Evolutionary conservation across 768 basidiomycete species (phyloP).

Genomic region (Fomitopsis serialis): DNA sequence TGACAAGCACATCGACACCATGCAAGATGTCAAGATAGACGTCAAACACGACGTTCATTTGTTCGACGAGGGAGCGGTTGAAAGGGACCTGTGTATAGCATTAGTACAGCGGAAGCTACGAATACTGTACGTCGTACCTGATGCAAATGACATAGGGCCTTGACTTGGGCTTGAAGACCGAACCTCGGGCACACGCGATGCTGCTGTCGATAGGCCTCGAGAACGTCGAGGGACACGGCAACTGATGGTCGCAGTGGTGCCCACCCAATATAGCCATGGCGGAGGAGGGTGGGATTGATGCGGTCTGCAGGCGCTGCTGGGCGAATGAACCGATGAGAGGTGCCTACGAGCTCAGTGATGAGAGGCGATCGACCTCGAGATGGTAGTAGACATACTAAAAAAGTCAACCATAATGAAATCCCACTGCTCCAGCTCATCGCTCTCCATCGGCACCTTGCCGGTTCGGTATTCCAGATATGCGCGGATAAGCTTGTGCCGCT

Average conservation of each 20-base stretch:
- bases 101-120: neutral
- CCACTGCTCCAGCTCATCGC: too few relatives aligned
- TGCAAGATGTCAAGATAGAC: slow-evolving; percentile 20
- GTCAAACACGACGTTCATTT: slow-evolving; percentile 23
- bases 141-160: slow-evolving; percentile 16
- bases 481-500: too few relatives aligned
- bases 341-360: too few relatives aligned
- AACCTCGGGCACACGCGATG: slow-evolving; percentile 21
- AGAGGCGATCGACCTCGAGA: too few relatives aligned
- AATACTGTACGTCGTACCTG: slow-evolving; percentile 8
- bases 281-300: slow-evolving; percentile 10
- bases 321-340: too few relatives aligned
- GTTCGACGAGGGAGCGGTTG: slow-evolving; percentile 1
- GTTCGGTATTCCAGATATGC: too few relatives aligned
- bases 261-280: slow-evolving; percentile 18
- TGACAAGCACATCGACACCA: slow-evolving; percentile 10
- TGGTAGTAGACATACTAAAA: too few relatives aligned
- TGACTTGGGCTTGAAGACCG: slow-evolving; percentile 16
- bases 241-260: slow-evolving; percentile 12
- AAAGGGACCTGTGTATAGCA: neutral
- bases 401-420: too few relatives aligned
- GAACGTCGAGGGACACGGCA: slow-evolving; percentile 13
- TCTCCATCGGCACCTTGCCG: too few relatives aligned
- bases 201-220: slow-evolving; percentile 21
- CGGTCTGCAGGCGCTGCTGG: too few relatives aligned